Conservation (phyloP, 2,329 filamentous ascomycete genomes). For the Neurospora sp. region DNA sequence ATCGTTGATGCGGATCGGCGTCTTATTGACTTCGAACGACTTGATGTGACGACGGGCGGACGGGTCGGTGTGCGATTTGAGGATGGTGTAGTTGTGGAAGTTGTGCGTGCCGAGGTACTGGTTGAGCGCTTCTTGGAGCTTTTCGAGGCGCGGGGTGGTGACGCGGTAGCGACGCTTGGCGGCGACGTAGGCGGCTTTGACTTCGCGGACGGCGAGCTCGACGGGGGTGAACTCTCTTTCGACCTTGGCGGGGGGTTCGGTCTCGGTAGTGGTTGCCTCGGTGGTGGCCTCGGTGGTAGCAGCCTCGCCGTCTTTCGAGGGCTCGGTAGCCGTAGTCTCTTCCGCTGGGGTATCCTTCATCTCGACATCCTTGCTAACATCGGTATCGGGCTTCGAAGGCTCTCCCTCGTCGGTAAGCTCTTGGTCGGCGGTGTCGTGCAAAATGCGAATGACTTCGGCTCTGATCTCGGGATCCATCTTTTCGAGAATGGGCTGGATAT, state of each 20-base stretch:
- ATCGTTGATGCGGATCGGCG: slow-evolving; percentile 75
- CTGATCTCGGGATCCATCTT: slow-evolving; percentile 53
- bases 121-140: slow-evolving; percentile 65
- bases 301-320: not conserved
- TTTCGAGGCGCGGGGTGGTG: slow-evolving; percentile 56
- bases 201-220: slow-evolving; percentile 57
- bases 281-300: not conserved
- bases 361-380: not conserved
- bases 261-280: not conserved
- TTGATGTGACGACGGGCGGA: slow-evolving; percentile 87
- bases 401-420: slow-evolving; percentile 13
- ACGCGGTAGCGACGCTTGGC: slow-evolving; percentile 84
- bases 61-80: slow-evolving; percentile 71
- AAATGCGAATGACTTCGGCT: slow-evolving; percentile 50
- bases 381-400: not conserved
- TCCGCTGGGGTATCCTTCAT: slow-evolving; percentile 7
- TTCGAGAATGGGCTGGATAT: slow-evolving; percentile 62
- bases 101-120: slow-evolving; percentile 77
- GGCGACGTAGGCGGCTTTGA: slow-evolving; percentile 71
- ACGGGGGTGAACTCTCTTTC: slow-evolving; percentile 33
- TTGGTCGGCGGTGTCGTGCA: slow-evolving; percentile 35
- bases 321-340: not conserved
- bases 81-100: slow-evolving; percentile 96
- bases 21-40: slow-evolving; percentile 69
- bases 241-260: slow-evolving; percentile 4